Evolutionary conservation across 169 alveolate genomes (phyloP), one percentile per base, ranked within the genome.

Genomic region (Babesia bigemina): DNA sequence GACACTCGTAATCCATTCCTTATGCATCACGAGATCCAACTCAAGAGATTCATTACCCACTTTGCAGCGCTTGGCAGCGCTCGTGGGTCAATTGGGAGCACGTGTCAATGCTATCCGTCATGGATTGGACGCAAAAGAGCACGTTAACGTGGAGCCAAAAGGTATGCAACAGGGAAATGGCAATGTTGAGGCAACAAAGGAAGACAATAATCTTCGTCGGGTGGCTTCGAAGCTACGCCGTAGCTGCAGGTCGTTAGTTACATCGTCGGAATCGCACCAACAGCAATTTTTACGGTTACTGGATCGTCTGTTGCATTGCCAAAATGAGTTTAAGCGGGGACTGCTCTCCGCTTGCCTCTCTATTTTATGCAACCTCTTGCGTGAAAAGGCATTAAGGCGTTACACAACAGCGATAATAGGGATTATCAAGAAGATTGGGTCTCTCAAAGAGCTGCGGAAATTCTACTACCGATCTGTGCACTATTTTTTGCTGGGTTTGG

Each of bases 391-490:
- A 2, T 24, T 67, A 19, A 0, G 29, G n/a, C 45, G 12, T 9
- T 29, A 67, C 66, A 55, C 57, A 2, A 13, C 48, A 19, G 11
- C n/a, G 66, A 65, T 67, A 4, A 50, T 67, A 7, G 33, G 65
- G 22, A 8, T 67, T 4, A 67, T 67, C 14, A 63, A 67, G 49
- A 49, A 48, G 45, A 52, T 67, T 13, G 22, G 66, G 26, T 9
- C 24, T 45, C 2, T 53, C 26, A 67, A 67, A 53, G 65, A 67
- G 0, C 53, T 33, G 26, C 10, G 50, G 52, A 11, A 39, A 4
- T 52, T 24, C 12, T 67, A 67, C 65, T 67, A 67, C 55, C 50
- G 56, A 0, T 13, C 55, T 7, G 28, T 67, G 4, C 76, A 67
- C 65, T 55, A 67, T 33, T 67, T 50, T 24, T 12, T 67, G 26